Evolutionary conservation across 2,329 filamentous ascomycete species (phyloP).

Genomic region (Colletotrichum musae): DNA sequence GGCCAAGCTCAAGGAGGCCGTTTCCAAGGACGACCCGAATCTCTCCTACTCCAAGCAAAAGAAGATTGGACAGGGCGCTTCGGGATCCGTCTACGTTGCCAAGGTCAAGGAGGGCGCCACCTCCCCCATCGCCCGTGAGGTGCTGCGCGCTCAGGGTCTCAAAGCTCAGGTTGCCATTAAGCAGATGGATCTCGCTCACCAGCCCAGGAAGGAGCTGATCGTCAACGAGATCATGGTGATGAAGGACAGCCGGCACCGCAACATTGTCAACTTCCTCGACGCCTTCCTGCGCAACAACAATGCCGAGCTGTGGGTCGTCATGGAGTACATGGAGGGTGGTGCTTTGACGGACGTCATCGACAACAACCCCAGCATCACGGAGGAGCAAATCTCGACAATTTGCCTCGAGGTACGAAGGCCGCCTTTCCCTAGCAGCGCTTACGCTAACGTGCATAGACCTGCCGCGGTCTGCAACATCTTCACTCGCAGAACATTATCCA

Average conservation of each 20-base stretch:
- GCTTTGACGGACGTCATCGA: constrained; percentile 98
- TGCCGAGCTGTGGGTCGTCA: constrained; percentile 98
- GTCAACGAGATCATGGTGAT: constrained; percentile 99
- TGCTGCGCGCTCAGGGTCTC: constrained; percentile 84
- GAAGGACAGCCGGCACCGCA: constrained; percentile 98
- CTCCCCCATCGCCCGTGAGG: constrained; percentile 83
- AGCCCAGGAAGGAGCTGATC: constrained; percentile 97
- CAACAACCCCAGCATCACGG: constrained; percentile 93
- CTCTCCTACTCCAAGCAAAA: constrained; percentile 99
- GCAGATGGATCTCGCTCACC: constrained; percentile 98
- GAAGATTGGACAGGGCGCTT: constrained; percentile 99
- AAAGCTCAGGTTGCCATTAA: constrained; percentile 97
- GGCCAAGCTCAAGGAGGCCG: constrained; percentile 93
- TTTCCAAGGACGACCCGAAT: constrained; percentile 95
- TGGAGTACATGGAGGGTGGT: constrained; percentile 99
- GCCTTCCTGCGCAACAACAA: constrained; percentile 96
- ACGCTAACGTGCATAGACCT: constrained; percentile 75
- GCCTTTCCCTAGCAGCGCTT: neutral
- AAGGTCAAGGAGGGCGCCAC: constrained; percentile 91
- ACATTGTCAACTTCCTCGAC: constrained; percentile 99
- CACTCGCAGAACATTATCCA: constrained; percentile 98
- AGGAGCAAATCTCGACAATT: constrained; percentile 98
- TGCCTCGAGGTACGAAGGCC: constrained; percentile 85
- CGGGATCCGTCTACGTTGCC: constrained; percentile 97
- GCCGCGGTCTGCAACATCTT: constrained; percentile 92